Percentiles rank a stretch among this genome's conserved stretches.
Evolutionary conservation across 2,329 filamentous ascomycete species (phyloP).

Genomic region (Penicillium italicum): DNA sequence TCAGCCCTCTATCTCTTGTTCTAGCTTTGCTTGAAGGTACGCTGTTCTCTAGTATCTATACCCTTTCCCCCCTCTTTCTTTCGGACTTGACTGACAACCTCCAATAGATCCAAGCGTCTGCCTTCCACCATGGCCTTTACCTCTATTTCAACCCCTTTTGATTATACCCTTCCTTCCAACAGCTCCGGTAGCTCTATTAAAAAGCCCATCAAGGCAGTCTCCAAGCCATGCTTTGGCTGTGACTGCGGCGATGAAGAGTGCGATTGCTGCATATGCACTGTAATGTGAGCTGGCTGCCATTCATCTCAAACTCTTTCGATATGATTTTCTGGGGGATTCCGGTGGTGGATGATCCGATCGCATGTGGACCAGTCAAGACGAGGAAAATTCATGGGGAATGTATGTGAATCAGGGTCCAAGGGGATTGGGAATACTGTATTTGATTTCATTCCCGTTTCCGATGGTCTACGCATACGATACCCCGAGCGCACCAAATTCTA

Average conservation of each 20-base stretch:
- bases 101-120: not conserved
- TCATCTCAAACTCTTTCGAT: not conserved
- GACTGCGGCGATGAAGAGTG: slow-evolving; percentile 43
- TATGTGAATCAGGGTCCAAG: not conserved
- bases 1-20: not conserved
- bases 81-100: not conserved
- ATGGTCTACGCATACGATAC: not conserved
- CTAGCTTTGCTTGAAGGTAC: not conserved
- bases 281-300: slow-evolving; percentile 32
- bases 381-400: not conserved
- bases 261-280: slow-evolving; percentile 41
- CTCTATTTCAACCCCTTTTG: slow-evolving; percentile 25
- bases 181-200: slow-evolving; percentile 35
- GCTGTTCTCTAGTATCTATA: not conserved
- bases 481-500: not conserved
- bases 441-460: not conserved
- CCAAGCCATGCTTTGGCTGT: slow-evolving; percentile 43
- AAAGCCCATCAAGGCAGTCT: slow-evolving; percentile 38
- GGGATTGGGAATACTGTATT: not conserved
- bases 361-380: not conserved
- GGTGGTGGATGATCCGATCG: not conserved
- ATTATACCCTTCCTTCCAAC: slow-evolving; percentile 36
- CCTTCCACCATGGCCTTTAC: slow-evolving; percentile 12
- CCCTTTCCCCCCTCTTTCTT: not conserved
- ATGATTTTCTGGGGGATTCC: not conserved